These are phyloP conservation scores for Clarireedia homoeocarpa DNA, from an alignment of 2,329 filamentous ascomycete species.

Conservation along the genomic window DNA sequence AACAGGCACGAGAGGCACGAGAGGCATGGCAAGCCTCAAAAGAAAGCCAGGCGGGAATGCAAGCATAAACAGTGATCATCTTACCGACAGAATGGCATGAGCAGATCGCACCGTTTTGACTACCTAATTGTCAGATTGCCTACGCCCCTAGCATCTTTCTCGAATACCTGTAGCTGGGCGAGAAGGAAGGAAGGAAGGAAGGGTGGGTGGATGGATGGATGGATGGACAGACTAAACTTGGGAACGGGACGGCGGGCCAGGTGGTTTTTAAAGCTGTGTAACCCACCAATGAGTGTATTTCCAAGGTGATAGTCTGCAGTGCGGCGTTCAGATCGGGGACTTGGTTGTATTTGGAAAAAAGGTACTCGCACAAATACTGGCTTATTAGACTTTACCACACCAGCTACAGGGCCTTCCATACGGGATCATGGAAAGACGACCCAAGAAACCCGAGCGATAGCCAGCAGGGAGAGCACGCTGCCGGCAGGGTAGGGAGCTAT, in stretches of 20 bases:
- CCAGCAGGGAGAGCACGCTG: constrained; percentile 2
- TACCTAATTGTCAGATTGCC: background rate
- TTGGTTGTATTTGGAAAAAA: background rate
- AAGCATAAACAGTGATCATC: background rate
- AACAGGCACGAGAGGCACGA: background rate
- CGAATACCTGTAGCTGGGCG: constrained; percentile 1
- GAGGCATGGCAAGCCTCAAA: background rate
- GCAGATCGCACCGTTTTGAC: constrained; percentile 8
- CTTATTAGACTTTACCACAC: background rate
- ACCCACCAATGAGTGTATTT: background rate
- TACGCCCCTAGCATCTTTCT: background rate
- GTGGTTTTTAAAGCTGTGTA: background rate
- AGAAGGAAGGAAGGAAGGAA: background rate
- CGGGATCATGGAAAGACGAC: background rate
- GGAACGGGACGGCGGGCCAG: background rate
- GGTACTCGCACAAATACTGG: no score
- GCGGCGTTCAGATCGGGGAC: background rate
- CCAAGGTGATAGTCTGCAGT: background rate
- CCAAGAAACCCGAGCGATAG: background rate
- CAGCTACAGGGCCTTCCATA: background rate
- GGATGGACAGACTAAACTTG: background rate
- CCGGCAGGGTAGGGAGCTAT: constrained; percentile 5
- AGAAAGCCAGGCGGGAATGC: background rate
- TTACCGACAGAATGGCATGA: constrained; percentile 8
- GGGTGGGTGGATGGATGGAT: no score